Evolutionary conservation across 225 moss, liverwort and hornwort genomes (phyloP), one percentile per base, ranked within the genome.

Genomic region (Pleurozium schreberi): DNA sequence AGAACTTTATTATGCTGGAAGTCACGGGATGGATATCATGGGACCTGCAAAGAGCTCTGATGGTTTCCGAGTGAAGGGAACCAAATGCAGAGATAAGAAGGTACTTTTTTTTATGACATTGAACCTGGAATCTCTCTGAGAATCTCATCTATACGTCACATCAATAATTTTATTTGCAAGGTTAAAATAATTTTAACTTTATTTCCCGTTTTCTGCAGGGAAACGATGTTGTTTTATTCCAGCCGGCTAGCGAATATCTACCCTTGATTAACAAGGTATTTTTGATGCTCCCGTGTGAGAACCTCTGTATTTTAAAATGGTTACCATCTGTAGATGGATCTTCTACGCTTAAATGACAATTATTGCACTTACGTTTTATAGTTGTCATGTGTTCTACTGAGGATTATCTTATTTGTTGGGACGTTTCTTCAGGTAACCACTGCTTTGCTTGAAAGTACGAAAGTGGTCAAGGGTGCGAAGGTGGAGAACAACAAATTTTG

Each of bases 11-110:
- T 98, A 97, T 78, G 98, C 98, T 47, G 98, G 98, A 82, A 98
- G 98, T 68, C 98, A 98, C 90, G 98, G 98, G 65, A 98, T 98
- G 98, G 98, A 98, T 82, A 98, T 98, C 17, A 95, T 96, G 94
- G 98, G 98, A 62, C 98, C 98, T 65, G 95, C 96, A 34, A 94
- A 97, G 87, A 93, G 92, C 45, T 95, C 96, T 43, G 96, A 97
- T 91, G 97, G 97, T 75, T 95, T 94, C 81, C 95, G 94, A 88
- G 96, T 96, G 47, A 93, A 89, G 81, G 98, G 98, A 77, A 98
- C 95, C 55, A 94, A 92, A 75, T 88, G 90, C 36, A 94, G 95
- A 88, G 95, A 98, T 87, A 96, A 91, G 47, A 90, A 94, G 95
- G 98, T 96, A 82, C 9, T 60, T 78, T 49, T 40, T 74, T 42